Evolutionary conservation across 2,329 filamentous ascomycete species (phyloP).

Genomic region (Rachicladosporium sp.): DNA sequence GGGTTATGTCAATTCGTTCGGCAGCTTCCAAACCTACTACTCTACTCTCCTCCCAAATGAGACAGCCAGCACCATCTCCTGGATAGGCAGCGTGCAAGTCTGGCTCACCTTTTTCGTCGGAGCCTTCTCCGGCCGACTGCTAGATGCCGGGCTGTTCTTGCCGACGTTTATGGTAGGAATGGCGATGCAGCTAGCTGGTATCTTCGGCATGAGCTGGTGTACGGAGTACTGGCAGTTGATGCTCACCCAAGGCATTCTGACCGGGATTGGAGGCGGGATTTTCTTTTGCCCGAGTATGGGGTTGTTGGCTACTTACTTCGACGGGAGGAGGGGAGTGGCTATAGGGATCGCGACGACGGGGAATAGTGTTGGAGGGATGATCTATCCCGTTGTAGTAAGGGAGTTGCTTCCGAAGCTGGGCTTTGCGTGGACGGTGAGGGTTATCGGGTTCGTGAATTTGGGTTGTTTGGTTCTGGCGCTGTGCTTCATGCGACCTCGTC

Average conservation of each 20-base stretch:
- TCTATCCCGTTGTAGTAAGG: constrained; percentile 45
- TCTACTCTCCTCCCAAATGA: constrained; percentile 18
- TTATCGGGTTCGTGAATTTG: constrained; percentile 48
- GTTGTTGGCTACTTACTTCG: constrained; percentile 27
- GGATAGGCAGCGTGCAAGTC: constrained; percentile 40
- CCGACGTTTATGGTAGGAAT: constrained; percentile 26
- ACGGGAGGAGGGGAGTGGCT: constrained; percentile 22
- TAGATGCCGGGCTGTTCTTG: constrained; percentile 32
- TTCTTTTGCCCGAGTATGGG: constrained; percentile 27
- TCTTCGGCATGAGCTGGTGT: constrained; percentile 33
- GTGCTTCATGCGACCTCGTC: constrained; percentile 27
- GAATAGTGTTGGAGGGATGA: constrained; percentile 45
- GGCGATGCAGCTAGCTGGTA: constrained; percentile 25
- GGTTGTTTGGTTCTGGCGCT: constrained; percentile 25
- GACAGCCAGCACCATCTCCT: constrained; percentile 35
- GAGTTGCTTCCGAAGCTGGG: constrained; percentile 48
- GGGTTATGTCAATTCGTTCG: constrained; percentile 27
- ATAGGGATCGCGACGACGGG: constrained; percentile 42
- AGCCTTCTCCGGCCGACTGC: constrained; percentile 29
- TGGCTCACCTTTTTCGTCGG: constrained; percentile 35
- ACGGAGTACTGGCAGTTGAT: constrained; percentile 35
- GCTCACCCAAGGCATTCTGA: constrained; percentile 36
- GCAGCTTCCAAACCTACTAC: constrained; percentile 38
- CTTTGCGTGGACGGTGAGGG: constrained; percentile 53
- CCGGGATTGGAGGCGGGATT: constrained; percentile 35